These are phyloP conservation scores for Acanthamoeba sp. DNA, from an alignment of 208 protist genomes.

Conservation along the genomic window DNA sequence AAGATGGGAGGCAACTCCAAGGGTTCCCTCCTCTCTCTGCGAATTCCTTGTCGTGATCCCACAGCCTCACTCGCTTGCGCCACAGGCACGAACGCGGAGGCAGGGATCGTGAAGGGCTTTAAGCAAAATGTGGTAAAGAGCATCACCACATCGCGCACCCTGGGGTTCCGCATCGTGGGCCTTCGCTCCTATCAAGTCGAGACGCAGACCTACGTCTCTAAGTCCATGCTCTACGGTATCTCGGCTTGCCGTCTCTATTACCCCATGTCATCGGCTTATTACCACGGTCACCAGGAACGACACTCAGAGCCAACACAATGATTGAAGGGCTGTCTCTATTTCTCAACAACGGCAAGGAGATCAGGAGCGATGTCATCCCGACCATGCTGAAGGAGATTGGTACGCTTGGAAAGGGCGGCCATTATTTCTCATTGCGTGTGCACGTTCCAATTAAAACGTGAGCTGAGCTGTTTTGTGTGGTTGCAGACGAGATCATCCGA, in stretches of 20 bases:
- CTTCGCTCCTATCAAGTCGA: slow-evolving; percentile 5
- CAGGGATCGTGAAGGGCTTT: not conserved
- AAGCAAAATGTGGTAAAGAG: slow-evolving; percentile 25
- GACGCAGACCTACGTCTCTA: not conserved
- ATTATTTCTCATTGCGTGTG: too few relatives aligned
- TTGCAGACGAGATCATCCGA: not conserved
- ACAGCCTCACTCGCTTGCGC: not conserved
- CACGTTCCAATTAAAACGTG: too few relatives aligned
- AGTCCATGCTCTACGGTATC: slow-evolving; percentile 27
- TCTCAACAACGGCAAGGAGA: not conserved
- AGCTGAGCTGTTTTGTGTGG: not conserved
- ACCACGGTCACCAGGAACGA: not conserved
- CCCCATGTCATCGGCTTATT: too few relatives aligned
- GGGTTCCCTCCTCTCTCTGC: not conserved
- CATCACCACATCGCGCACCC: slow-evolving; percentile 36
- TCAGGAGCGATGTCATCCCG: not conserved
- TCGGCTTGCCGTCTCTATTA: not conserved
- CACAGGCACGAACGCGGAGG: not conserved
- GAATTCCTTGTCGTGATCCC: not conserved
- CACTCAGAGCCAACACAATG: not conserved
- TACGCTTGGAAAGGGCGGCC: not conserved
- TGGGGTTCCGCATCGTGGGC: slow-evolving; percentile 24
- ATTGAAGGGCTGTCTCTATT: not conserved
- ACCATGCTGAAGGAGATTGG: slow-evolving; percentile 13
- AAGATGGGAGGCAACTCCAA: slow-evolving; percentile 57